Conservation (phyloP, 768 basidiomycete species). For the Termitomyces titanicus region DNA sequence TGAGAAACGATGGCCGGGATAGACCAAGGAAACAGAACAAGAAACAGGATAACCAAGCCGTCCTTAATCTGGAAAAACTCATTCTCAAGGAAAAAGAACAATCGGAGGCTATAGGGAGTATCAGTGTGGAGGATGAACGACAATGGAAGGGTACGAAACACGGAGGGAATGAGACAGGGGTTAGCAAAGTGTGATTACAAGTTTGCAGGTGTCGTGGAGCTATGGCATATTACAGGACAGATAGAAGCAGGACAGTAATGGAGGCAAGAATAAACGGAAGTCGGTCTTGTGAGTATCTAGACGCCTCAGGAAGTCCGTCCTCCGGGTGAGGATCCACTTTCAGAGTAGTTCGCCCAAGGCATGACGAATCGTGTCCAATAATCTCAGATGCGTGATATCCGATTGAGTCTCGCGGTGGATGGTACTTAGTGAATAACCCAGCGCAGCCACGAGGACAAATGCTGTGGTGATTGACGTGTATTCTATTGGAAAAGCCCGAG, state of each 20-base stretch:
- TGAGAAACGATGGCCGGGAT: not conserved
- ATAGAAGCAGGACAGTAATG: not conserved
- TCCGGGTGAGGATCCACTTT: not conserved
- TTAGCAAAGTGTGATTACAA: not conserved
- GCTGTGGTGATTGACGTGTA: not conserved
- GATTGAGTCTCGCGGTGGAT: not conserved
- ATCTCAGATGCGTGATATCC: not conserved
- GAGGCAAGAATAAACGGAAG: not conserved
- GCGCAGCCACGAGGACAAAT: not conserved
- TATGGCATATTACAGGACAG: not conserved
- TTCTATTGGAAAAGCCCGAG: not conserved
- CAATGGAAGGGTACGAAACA: no score
- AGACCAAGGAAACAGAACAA: not conserved
- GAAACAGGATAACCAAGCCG: not conserved
- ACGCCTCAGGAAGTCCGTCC: not conserved
- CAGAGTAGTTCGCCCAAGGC: not conserved
- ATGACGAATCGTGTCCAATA: not conserved
- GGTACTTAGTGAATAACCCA: not conserved
- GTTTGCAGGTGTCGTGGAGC: not conserved
- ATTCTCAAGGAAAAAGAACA: not conserved
- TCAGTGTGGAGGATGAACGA: not conserved
- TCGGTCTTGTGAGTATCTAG: not conserved
- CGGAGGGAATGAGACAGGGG: no score
- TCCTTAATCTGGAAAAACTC: not conserved
- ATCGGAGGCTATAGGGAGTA: not conserved